Conservation (phyloP, 2,329 filamentous ascomycete genomes). For the Stagonosporopsis vannaccii region DNA sequence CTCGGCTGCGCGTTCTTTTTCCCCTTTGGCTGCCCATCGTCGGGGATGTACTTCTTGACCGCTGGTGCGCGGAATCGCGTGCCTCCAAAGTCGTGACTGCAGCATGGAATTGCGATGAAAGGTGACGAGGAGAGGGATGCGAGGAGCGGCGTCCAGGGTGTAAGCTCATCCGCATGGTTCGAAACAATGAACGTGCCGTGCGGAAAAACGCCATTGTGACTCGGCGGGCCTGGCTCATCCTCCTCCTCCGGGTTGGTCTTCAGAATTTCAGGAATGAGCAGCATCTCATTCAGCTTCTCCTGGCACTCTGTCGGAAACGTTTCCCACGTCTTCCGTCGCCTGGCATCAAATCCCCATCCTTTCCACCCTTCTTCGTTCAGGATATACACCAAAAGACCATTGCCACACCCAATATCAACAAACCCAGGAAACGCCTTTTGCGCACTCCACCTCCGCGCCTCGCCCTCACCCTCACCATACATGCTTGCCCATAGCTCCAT, state of each 20-base stretch:
- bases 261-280: slow-evolving; percentile 66
- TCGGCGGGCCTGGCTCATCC: slow-evolving; percentile 17
- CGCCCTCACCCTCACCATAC: slow-evolving; percentile 60
- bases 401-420: slow-evolving; percentile 95
- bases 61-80: slow-evolving; percentile 70
- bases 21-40: slow-evolving; percentile 35
- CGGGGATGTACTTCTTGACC: slow-evolving; percentile 25
- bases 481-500: slow-evolving; percentile 90
- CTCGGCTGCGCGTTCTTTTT: slow-evolving; percentile 59
- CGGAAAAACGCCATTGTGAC: slow-evolving; percentile 71
- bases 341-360: slow-evolving; percentile 92
- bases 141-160: slow-evolving; percentile 92
- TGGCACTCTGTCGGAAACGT: slow-evolving; percentile 66
- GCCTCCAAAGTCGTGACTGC: slow-evolving; percentile 85
- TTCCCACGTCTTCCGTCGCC: slow-evolving; percentile 83
- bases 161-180: slow-evolving; percentile 96
- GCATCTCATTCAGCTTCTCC: slow-evolving; percentile 62
- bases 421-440: slow-evolving; percentile 77
- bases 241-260: neutral
- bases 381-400: slow-evolving; percentile 87
- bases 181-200: slow-evolving; percentile 88
- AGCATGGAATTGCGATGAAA: slow-evolving; percentile 95
- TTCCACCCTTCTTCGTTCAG: slow-evolving; percentile 79
- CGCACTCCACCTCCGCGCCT: slow-evolving; percentile 6
- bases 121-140: slow-evolving; percentile 77